Evolutionary conservation across 805 yeast species (phyloP), one percentile per base, ranked within the genome.

Genomic region (Candida odintsovae): DNA sequence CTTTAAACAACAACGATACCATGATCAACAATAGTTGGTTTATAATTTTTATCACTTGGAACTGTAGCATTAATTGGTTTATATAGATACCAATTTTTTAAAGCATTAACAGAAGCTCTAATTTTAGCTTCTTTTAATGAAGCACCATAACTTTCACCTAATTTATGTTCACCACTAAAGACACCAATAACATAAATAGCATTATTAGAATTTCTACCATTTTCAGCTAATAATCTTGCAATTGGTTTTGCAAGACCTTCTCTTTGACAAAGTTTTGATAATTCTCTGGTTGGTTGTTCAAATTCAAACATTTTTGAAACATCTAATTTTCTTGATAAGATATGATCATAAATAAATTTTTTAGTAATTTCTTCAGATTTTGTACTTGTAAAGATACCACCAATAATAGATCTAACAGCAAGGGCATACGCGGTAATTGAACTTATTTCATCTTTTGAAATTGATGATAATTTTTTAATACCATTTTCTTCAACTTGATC

Each of bases 121-220:
- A 89, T 85, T 68, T 90, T 87, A 31, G 97, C 97, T 68, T 94
- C 98, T 53, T 77, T 79, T 58, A 94, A 71, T 25, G 95, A 86
- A 7, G 95, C 73, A 33, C 98, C 99, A 61, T 86, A 89, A 38
- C 97, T 97, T 67, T 94, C 97, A 43, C 97, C 97, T 46, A 94
- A 72, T 66, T 88, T 82, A 52, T 80, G 80, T 13, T 74, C 73
- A 31, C 97, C 98, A 48, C 86, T 75, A 65, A 90, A 94, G 1
- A 88, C 94, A 43, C 97, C 98, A 29, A 92, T 95, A 13, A 92
- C 85, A 56, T 79, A 94, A 35, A 90, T 83, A 21, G 99, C 95
- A 41, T 86, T 80, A 48, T 78, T 76, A 3, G 96, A 80, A 58
- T 75, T 71, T 67, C 99, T 79, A 65, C 99, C 99, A 25, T 96